Evolutionary conservation across 2,329 filamentous ascomycete species (phyloP), one percentile per base, ranked within the genome.

Genomic region (Penicillium sumatraense): DNA sequence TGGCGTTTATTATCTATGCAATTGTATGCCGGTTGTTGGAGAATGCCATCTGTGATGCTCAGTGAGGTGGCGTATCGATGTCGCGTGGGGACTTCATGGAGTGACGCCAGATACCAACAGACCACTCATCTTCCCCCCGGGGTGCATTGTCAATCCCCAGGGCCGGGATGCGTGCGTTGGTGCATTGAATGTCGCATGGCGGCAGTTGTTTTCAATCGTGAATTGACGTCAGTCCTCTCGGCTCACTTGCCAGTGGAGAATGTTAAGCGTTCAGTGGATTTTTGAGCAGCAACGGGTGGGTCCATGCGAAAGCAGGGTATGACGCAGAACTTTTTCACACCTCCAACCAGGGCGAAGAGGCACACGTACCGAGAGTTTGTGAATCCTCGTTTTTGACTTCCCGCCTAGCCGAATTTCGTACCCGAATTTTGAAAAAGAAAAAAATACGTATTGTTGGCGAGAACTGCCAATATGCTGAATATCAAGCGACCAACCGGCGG

Each of bases 341-440:
- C 18, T 27, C 14, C 1, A 26, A 16, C 20, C n/a, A n/a, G n/a
- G n/a, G 14, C 1, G 11, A 18, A 23, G 4, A 46, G 33, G 7
- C 21, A 27, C 42, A 46, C 42, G 42, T 46, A 46, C 42, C 42
- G 31, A 27, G n/a, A 20, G 42, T 46, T 46, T 46, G 42, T 9
- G 10, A 8, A 6, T 14, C 21, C 9, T 5, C 16, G 1, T 26
- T 42, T 42, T 42, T 42, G 40, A 10, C 11, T 42, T 26, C n/a
- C 21, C 40, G 14, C 5, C 40, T 7, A 26, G 23, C 40, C 40
- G 40, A 42, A 8, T 26, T n/a, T 26, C 13, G 8, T 26, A 24
- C 14, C 40, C 21, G 40, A 24, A 13, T 16, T 24, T 42, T 26
- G n/a, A n/a, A n/a, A n/a, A n/a, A n/a, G n/a, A n/a, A n/a, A n/a